These are phyloP conservation scores for Plasmodium vivax DNA, from an alignment of 169 alveolate genomes.

Conservation along the genomic window DNA sequence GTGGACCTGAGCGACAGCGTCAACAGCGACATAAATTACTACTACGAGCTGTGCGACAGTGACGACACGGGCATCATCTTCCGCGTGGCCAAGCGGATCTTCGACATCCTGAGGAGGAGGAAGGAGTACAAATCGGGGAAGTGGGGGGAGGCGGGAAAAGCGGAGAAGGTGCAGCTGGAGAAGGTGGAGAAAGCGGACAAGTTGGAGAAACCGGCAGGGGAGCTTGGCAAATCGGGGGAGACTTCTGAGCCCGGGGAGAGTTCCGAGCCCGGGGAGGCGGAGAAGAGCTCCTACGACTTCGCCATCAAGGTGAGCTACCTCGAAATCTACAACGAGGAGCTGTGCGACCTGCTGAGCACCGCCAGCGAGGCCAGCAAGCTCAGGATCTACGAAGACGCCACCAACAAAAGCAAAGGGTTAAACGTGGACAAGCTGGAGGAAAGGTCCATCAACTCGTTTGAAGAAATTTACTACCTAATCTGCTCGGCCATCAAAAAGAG, in stretches of 20 bases:
- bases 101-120: slow-evolving; percentile 21
- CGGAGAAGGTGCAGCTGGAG: too few relatives aligned
- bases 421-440: slow-evolving; percentile 87
- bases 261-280: too few relatives aligned
- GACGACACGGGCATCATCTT: slow-evolving; percentile 65
- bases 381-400: slow-evolving; percentile 79
- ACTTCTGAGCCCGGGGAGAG: too few relatives aligned
- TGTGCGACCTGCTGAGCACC: slow-evolving; percentile 85
- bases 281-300: slow-evolving; percentile 80
- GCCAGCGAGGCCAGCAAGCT: slow-evolving; percentile 75
- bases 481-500: slow-evolving; percentile 89
- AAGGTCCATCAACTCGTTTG: slow-evolving; percentile 87
- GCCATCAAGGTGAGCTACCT: slow-evolving; percentile 87
- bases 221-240: too few relatives aligned
- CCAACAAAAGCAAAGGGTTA: slow-evolving; percentile 82
- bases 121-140: slow-evolving; percentile 13
- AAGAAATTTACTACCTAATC: slow-evolving; percentile 88
- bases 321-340: slow-evolving; percentile 90
- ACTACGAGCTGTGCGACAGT: slow-evolving; percentile 54
- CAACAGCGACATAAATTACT: slow-evolving; percentile 49
- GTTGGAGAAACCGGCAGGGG: too few relatives aligned
- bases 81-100: slow-evolving; percentile 49
- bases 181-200: too few relatives aligned
- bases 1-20: slow-evolving; percentile 53
- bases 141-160: too few relatives aligned